A percentile compares a stretch with the other conserved stretches of the same genome.
These are phyloP conservation scores for Dendrocalamus latiflorus DNA, from an alignment of 202 grass and related monocot species.

Conservation along the genomic window DNA sequence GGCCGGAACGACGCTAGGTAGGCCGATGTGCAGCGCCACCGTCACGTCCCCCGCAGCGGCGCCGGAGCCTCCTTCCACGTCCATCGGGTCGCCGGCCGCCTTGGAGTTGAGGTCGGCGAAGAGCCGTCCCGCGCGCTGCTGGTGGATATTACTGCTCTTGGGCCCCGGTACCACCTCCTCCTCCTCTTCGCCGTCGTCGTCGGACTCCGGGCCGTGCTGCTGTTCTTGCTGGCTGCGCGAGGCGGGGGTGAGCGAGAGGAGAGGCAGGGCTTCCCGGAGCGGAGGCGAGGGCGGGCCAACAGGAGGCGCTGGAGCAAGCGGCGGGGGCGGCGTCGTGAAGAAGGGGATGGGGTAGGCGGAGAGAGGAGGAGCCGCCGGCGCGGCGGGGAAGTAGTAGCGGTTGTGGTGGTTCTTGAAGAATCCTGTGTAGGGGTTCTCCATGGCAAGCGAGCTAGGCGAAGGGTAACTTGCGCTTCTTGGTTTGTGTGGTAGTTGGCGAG, in stretches of 20 bases:
- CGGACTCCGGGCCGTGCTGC: not conserved
- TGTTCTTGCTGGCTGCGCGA: not conserved
- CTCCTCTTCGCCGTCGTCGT: slow-evolving; percentile 19
- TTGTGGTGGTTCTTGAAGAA: slow-evolving; percentile 50
- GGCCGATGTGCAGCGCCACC: slow-evolving; percentile 76
- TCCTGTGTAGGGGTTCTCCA: slow-evolving; percentile 71
- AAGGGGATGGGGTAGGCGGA: slow-evolving; percentile 8
- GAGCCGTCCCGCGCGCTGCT: not conserved
- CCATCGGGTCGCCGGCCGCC: slow-evolving; percentile 50
- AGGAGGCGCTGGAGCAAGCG: not conserved
- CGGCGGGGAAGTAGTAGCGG: slow-evolving; percentile 23
- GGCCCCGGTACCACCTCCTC: slow-evolving; percentile 21
- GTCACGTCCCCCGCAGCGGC: slow-evolving; percentile 34
- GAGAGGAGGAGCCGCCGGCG: not conserved
- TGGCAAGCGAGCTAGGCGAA: slow-evolving; percentile 11
- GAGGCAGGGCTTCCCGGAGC: slow-evolving; percentile 82
- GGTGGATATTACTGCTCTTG: not conserved
- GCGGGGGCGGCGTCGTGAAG: slow-evolving; percentile 15
- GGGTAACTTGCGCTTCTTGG: slow-evolving; percentile 17
- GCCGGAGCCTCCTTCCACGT: slow-evolving; percentile 14
- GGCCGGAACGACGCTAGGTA: slow-evolving; percentile 41
- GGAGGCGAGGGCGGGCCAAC: slow-evolving; percentile 58
- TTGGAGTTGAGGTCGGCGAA: slow-evolving; percentile 40
- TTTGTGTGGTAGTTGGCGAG: slow-evolving; percentile 19
- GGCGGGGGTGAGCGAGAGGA: slow-evolving; percentile 57